A percentile compares a stretch with the other conserved stretches of the same genome.
These are phyloP conservation scores for Mentha longifolia DNA, from an alignment of 257 asterid species.

Conservation along the genomic window DNA sequence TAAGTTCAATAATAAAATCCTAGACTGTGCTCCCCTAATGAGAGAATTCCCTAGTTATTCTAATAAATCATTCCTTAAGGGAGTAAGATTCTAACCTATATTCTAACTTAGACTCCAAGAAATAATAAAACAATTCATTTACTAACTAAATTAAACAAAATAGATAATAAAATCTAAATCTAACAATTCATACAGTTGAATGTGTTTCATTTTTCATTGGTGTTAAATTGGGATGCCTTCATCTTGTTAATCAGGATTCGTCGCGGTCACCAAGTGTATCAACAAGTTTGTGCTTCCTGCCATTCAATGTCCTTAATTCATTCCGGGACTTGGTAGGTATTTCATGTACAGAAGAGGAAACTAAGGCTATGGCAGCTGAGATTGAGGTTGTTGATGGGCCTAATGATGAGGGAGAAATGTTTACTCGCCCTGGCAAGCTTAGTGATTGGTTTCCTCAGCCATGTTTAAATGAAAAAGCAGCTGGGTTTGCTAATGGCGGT, in stretches of 20 bases:
- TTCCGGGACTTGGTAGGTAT: conserved; percentile 72
- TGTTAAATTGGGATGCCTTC: conserved; percentile 10
- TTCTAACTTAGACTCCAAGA: too few relatives aligned
- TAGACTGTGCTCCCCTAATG: too few relatives aligned
- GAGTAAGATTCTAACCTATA: too few relatives aligned
- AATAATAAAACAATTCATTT: too few relatives aligned
- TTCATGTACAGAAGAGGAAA: conserved; percentile 81
- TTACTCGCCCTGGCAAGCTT: conserved; percentile 74
- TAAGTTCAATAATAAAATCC: too few relatives aligned
- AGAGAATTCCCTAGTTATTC: too few relatives aligned
- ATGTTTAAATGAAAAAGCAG: conserved; percentile 70
- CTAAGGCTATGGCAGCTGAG: conserved; percentile 84
- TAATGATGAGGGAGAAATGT: conserved; percentile 85
- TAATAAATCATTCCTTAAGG: too few relatives aligned
- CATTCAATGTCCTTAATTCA: conserved; percentile 69
- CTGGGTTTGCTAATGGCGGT: conserved; percentile 83
- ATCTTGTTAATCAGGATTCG: conserved; percentile 48
- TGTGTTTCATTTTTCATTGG: neutral
- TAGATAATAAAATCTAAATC: too few relatives aligned
- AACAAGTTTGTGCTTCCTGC: conserved; percentile 77
- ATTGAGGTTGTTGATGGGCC: conserved; percentile 83
- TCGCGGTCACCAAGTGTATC: conserved; percentile 65
- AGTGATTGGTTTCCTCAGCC: conserved; percentile 81
- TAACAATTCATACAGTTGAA: neutral
- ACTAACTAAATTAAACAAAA: too few relatives aligned